Percentiles rank a stretch among this genome's conserved stretches.
phyloP scores from a whole-genome alignment of 1,139 yeast genomes.

The Yamadazyma triangularis region DNA sequence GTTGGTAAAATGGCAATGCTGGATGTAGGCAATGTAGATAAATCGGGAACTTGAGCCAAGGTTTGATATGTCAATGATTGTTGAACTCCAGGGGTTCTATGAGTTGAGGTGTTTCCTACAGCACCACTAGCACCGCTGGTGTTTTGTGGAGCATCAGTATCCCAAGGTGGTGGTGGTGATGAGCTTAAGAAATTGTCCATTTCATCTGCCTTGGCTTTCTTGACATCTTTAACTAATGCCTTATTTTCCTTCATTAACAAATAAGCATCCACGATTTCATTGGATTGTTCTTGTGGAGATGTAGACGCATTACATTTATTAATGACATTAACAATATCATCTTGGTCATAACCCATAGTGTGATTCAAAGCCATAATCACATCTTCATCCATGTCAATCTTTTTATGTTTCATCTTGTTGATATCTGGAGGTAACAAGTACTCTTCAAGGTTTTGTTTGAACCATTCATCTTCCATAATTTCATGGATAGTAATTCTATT shows the following conservation, averaged over 20 bases:
- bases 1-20: conserved; percentile 93
- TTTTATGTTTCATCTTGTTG: conserved; percentile 36
- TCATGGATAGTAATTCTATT: conserved; percentile 93
- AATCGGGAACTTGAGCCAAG: conserved; percentile 46
- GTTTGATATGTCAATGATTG: conserved; percentile 49
- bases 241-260: conserved; percentile 83
- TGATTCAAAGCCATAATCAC: conserved; percentile 73
- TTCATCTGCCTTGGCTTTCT: conserved; percentile 47
- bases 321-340: conserved; percentile 78
- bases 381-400: conserved; percentile 65
- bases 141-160: conserved; percentile 6
- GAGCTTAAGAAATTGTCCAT: conserved; percentile 49
- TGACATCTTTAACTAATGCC: conserved; percentile 60
- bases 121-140: too few relatives aligned
- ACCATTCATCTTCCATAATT: conserved; percentile 96
- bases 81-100: conserved; percentile 39
- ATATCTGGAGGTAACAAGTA: conserved; percentile 73
- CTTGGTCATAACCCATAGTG: conserved; percentile 91
- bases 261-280: conserved; percentile 91
- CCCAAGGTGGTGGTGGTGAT: conserved; percentile 43
- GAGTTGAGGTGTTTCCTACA: conserved; percentile 8
- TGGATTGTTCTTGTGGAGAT: conserved; percentile 33
- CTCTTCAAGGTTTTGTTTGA: conserved; percentile 75
- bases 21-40: conserved; percentile 48
- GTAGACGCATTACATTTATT: conserved; percentile 38